Base-by-base conservation (phyloP, 2,329 filamentous ascomycete genomes). In the Colletotrichum euphorbiae region DNA sequence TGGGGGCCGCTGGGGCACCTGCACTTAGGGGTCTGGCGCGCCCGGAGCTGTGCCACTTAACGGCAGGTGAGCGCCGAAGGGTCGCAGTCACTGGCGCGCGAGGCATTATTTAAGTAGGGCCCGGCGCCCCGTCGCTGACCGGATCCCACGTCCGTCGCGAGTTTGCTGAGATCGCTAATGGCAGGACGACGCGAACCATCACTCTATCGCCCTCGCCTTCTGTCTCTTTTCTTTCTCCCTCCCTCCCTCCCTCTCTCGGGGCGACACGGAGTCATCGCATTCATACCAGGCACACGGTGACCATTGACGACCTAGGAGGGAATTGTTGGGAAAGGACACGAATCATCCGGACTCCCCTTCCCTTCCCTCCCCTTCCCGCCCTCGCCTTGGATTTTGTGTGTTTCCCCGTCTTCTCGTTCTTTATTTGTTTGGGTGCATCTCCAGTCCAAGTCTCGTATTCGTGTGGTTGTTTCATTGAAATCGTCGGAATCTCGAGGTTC, bases 11-110 rank as follows among this genome's bases (percentile, higher is more conserved):
- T 66, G 40, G 52, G 42, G 66, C 69, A 70, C 69, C 69, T 70
- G 69, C 69, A 61, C 69, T 71, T 71, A 71, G 69, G 67, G 67
- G 69, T 45, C 68, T 70, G 68, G 66, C 61, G 66, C 62, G n/a
- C 21, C 50, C 65, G 65, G 65, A 68, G 60, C 52, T 57, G 60
- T 68, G 46, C 60, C 60, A 68, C 65, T 68, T 68, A 68, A 64
- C 65, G 65, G 65, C 65, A 68, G 60, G 60, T 58, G 60, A 40
- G 51, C 31, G 24, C 56, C 48, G 63, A 38, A 11, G 4, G 28
- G 28, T 28, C 28, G 28, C 28, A 28, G 28, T 28, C 6, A 7
- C 0, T 24, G 19, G 40, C 40, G 46, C 33, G 65, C 59, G 52
- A 64, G 65, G 52, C 51, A 58, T 67, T 68, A 59, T 64, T 68